These are phyloP conservation scores for Suillus fuscotomentosus DNA, from an alignment of 768 basidiomycete species.

Conservation along the genomic window DNA sequence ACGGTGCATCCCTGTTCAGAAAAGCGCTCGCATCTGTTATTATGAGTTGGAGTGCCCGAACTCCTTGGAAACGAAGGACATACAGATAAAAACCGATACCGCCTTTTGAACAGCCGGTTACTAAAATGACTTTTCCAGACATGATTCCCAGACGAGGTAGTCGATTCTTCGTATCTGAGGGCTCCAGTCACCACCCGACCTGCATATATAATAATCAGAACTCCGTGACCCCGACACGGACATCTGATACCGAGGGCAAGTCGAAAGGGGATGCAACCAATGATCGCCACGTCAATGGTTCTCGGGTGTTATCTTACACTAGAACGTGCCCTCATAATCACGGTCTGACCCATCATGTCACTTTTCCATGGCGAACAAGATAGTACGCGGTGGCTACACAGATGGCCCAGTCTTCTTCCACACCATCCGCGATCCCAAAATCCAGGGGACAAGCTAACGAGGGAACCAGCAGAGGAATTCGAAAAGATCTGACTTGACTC, in stretches of 20 bases:
- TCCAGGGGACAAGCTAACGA: slow-evolving; percentile 16
- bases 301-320: not conserved
- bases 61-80: slow-evolving; percentile 8
- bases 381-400: not conserved
- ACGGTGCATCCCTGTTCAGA: slow-evolving; percentile 65
- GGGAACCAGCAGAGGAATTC: slow-evolving; percentile 23
- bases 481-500: slow-evolving; percentile 35
- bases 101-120: slow-evolving; percentile 73
- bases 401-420: not conserved
- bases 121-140: slow-evolving; percentile 48
- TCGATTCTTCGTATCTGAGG: not conserved
- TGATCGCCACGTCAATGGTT: not conserved
- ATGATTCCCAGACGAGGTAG: not conserved
- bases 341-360: not conserved
- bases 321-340: not conserved
- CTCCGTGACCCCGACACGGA: not conserved
- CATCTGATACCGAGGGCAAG: not conserved
- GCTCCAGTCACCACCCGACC: not conserved
- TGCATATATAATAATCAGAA: not conserved
- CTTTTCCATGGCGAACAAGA: not conserved
- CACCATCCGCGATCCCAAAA: slow-evolving; percentile 5
- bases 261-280: slow-evolving; percentile 12
- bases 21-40: slow-evolving; percentile 64
- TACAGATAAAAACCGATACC: slow-evolving; percentile 73
- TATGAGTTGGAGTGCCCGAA: not conserved